A percentile compares a stretch with the other conserved stretches of the same genome.
These are phyloP conservation scores for Stylonectria norvegica DNA, from an alignment of 2,329 filamentous ascomycete genomes.

Conservation along the genomic window DNA sequence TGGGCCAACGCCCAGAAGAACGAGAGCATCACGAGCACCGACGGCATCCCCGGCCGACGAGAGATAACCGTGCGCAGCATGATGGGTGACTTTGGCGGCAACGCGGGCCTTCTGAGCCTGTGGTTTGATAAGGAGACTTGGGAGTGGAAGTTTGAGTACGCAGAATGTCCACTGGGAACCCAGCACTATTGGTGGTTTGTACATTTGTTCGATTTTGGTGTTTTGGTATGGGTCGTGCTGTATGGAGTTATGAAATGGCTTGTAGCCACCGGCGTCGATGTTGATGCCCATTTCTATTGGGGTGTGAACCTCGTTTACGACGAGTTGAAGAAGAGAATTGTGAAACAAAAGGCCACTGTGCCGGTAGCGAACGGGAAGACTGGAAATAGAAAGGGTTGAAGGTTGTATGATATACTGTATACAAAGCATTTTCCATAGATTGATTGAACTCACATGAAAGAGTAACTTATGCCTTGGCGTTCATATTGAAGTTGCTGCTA, in stretches of 20 bases:
- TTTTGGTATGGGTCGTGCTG: constrained; percentile 31
- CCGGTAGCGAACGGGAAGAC: no score
- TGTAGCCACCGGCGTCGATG: constrained; percentile 32
- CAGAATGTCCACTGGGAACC: constrained; percentile 71
- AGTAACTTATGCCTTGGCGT: no score
- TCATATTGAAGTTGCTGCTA: no score
- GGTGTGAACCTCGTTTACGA: no score
- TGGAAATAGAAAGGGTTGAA: no score
- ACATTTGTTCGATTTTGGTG: constrained; percentile 66
- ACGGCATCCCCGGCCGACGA: constrained; percentile 61
- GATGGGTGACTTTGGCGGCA: constrained; percentile 96
- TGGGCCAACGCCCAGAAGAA: constrained; percentile 47
- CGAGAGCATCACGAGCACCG: constrained; percentile 38
- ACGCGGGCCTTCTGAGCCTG: constrained; percentile 79
- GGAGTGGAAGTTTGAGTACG: constrained; percentile 81
- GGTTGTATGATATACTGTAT: no score
- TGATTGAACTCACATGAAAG: no score
- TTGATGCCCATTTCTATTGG: constrained; percentile 27
- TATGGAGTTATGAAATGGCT: constrained; percentile 26
- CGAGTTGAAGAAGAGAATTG: no score
- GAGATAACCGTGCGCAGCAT: constrained; percentile 95
- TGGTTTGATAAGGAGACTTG: constrained; percentile 77
- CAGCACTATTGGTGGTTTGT: constrained; percentile 95
- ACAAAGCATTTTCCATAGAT: no score
- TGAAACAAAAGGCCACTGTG: no score